phyloP scores from a whole-genome alignment of 257 asterid species.

The Jacaranda mimosifolia region DNA sequence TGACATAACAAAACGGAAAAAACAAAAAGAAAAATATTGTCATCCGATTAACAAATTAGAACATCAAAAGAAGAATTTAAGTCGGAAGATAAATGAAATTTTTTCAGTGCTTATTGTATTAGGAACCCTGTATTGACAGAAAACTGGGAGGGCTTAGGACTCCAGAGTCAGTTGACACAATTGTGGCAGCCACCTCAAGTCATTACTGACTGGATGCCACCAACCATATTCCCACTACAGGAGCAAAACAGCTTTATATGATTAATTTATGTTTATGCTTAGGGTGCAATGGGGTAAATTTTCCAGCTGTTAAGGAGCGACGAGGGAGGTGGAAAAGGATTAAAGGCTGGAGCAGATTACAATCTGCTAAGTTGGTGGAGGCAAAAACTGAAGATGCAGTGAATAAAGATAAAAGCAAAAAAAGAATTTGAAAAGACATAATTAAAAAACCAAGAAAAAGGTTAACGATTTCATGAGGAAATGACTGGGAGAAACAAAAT shows the following conservation, averaged over 20 bases:
- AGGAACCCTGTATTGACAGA: neutral
- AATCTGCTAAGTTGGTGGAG: neutral
- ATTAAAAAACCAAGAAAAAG: constrained; percentile 5
- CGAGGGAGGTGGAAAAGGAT: neutral
- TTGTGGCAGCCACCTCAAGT: neutral
- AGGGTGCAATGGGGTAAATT: neutral
- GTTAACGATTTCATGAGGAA: constrained; percentile 15
- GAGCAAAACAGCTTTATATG: constrained; percentile 3
- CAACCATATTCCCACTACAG: neutral
- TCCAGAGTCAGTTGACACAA: neutral
- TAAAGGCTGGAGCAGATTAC: constrained; percentile 1
- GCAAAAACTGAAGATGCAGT: neutral
- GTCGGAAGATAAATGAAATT: neutral
- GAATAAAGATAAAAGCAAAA: neutral
- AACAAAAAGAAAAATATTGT: neutral
- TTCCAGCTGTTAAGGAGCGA: neutral
- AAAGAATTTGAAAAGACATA: neutral
- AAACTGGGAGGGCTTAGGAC: neutral
- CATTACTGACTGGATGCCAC: neutral
- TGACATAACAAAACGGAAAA: neutral
- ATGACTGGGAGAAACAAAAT: neutral
- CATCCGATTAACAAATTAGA: neutral
- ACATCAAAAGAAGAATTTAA: neutral
- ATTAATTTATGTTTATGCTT: neutral
- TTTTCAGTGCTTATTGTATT: neutral